phyloP scores from a whole-genome alignment of 2,329 filamentous ascomycete genomes.

The Beauveria asiatica region DNA sequence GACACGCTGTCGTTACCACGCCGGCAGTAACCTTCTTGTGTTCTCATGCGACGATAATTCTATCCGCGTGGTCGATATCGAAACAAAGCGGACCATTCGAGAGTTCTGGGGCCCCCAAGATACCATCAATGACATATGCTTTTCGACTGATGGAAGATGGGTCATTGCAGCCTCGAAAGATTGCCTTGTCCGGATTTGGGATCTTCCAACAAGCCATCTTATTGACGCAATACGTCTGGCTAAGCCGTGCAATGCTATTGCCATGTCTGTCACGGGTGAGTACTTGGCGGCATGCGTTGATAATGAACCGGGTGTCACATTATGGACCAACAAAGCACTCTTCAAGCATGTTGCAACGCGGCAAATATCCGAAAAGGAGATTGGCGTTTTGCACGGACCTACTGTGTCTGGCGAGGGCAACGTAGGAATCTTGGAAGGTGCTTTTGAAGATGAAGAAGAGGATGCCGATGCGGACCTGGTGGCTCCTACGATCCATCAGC shows the following conservation, averaged over 20 bases:
- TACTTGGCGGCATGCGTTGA: constrained; percentile 86
- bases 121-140: constrained; percentile 71
- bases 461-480: constrained; percentile 46
- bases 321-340: constrained; percentile 91
- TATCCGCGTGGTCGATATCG: constrained; percentile 81
- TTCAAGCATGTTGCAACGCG: constrained; percentile 84
- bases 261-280: constrained; percentile 85
- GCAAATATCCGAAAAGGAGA: constrained; percentile 71
- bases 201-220: constrained; percentile 88
- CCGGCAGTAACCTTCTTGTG: constrained; percentile 75
- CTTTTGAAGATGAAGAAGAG: constrained; percentile 52
- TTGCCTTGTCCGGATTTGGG: constrained; percentile 78
- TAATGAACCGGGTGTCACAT: constrained; percentile 75
- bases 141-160: constrained; percentile 92
- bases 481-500: constrained; percentile 59
- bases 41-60: constrained; percentile 84
- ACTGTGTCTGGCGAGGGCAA: constrained; percentile 79
- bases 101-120: constrained; percentile 79
- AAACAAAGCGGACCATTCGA: constrained; percentile 83
- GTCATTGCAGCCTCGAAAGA: constrained; percentile 81
- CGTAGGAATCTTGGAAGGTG: constrained; percentile 64
- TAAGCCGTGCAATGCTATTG: constrained; percentile 70
- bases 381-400: constrained; percentile 57
- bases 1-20: constrained; percentile 70
- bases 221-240: constrained; percentile 83